Conservation (phyloP, 1,284 basidiomycete genomes). For the Austroboletus niveus region DNA sequence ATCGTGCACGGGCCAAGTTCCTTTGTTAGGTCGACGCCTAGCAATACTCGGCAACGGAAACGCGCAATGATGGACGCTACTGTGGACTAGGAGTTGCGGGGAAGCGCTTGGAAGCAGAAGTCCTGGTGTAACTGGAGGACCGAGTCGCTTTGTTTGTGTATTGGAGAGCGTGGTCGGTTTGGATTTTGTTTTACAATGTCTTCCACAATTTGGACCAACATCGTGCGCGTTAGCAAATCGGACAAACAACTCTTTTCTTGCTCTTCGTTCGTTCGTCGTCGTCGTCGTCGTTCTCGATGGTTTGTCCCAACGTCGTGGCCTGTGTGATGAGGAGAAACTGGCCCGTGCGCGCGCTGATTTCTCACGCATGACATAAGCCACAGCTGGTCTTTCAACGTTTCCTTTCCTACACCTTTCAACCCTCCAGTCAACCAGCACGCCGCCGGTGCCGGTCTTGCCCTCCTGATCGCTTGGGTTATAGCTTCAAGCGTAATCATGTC, state of each 20-base stretch:
- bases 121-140: not conserved
- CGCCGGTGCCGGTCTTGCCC: slow-evolving; percentile 8
- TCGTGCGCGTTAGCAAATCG: slow-evolving; percentile 55
- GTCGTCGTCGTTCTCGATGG: slow-evolving; percentile 22
- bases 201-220: slow-evolving; percentile 64
- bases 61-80: not conserved
- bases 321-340: slow-evolving; percentile 27
- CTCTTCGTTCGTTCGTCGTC: slow-evolving; percentile 17
- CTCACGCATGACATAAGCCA: slow-evolving; percentile 43
- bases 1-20: not conserved
- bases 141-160: slow-evolving; percentile 55
- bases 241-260: slow-evolving; percentile 37
- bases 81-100: not conserved
- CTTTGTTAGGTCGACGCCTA: not conserved
- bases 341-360: slow-evolving; percentile 37
- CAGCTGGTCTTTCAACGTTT: slow-evolving; percentile 33
- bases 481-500: slow-evolving; percentile 30
- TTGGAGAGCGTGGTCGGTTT: slow-evolving; percentile 49
- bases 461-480: slow-evolving; percentile 9
- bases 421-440: slow-evolving; percentile 29
- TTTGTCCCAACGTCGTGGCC: slow-evolving; percentile 14
- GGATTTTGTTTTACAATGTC: slow-evolving; percentile 73
- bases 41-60: not conserved
- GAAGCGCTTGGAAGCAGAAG: not conserved
- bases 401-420: slow-evolving; percentile 33